A percentile compares a stretch with the other conserved stretches of the same genome.
These are phyloP conservation scores for Mrakia hoshinonis DNA, from an alignment of 768 basidiomycete genomes.

Conservation along the genomic window DNA sequence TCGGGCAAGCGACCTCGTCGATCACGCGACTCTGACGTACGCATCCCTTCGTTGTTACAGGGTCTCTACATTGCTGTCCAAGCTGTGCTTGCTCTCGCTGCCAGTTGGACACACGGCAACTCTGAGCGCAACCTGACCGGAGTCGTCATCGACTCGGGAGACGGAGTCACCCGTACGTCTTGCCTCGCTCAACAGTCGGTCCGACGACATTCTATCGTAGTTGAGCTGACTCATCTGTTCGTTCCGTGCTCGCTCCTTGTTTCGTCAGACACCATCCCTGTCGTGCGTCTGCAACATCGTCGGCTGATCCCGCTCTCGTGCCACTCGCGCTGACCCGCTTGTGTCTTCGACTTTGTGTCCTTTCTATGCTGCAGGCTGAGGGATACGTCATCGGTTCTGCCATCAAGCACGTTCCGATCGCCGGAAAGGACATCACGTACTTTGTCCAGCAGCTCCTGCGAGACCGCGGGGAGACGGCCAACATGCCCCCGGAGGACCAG, in stretches of 20 bases:
- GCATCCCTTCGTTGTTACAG: not conserved
- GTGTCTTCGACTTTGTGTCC: not conserved
- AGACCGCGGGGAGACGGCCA: conserved; percentile 81
- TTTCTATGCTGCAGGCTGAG: conserved; percentile 51
- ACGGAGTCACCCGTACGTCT: conserved; percentile 78
- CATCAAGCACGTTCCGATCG: conserved; percentile 98
- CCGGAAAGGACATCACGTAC: conserved; percentile 91
- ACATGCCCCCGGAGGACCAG: conserved; percentile 94
- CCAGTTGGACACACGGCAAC: conserved; percentile 88
- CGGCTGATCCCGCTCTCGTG: conserved; percentile 28
- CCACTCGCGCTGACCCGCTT: not conserved
- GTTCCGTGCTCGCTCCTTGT: not conserved
- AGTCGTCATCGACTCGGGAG: conserved; percentile 96
- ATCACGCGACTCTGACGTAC: not conserved
- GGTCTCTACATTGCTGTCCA: conserved; percentile 84
- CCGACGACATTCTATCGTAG: not conserved
- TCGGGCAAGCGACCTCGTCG: no score
- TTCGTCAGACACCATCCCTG: conserved; percentile 60
- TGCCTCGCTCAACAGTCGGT: not conserved
- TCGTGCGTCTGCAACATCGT: conserved; percentile 31
- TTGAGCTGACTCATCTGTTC: not conserved
- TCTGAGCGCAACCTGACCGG: conserved; percentile 87
- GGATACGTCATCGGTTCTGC: conserved; percentile 98
- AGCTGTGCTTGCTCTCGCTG: conserved; percentile 94
- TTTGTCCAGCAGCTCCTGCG: conserved; percentile 93